A percentile compares a stretch with the other conserved stretches of the same genome.
phyloP scores from a whole-genome alignment of 2,329 filamentous ascomycete genomes.

The Cladosporium sp. region DNA sequence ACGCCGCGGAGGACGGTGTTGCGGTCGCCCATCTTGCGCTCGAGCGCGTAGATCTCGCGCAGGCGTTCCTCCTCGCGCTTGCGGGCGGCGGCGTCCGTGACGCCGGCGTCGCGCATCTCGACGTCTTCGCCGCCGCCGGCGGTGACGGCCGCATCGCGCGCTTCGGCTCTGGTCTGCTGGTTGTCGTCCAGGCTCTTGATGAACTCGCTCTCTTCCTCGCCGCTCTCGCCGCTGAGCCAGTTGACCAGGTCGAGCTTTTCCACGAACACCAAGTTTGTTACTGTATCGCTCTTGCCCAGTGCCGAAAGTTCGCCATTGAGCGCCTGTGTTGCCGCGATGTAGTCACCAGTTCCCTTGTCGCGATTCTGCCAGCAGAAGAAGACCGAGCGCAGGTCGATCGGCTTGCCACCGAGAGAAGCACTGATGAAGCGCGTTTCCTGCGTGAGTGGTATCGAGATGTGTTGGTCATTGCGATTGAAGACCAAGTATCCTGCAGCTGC shows the following conservation, averaged over 20 bases:
- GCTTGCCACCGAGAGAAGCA: conserved; percentile 36
- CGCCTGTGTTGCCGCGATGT: conserved; percentile 74
- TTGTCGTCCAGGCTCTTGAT: conserved; percentile 77
- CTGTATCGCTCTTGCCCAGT: conserved; percentile 54
- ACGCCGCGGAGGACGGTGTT: conserved; percentile 82
- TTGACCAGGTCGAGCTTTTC: conserved; percentile 87
- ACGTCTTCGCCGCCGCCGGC: conserved; percentile 29
- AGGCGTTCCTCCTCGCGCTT: conserved; percentile 71
- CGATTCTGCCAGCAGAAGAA: conserved; percentile 96
- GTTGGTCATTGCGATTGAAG: conserved; percentile 49
- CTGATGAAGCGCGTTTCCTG: conserved; percentile 78
- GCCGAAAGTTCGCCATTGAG: conserved; percentile 67
- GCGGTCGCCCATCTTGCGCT: conserved; percentile 85
- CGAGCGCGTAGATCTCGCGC: conserved; percentile 82
- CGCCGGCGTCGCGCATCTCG: conserved; percentile 36
- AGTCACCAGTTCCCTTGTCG: conserved; percentile 82
- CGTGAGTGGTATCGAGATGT: conserved; percentile 41
- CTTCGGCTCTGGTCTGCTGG: conserved; percentile 45
- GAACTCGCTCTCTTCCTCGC: conserved; percentile 77
- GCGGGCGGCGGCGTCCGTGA: conserved; percentile 40
- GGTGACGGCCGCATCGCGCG: conserved; percentile 42
- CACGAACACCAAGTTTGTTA: conserved; percentile 85
- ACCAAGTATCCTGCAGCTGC: conserved; percentile 64
- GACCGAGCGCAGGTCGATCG: conserved; percentile 74
- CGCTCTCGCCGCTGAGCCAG: conserved; percentile 84